phyloP scores from a whole-genome alignment of 805 yeast genomes.

The Helenozyma rhizophorensis region DNA sequence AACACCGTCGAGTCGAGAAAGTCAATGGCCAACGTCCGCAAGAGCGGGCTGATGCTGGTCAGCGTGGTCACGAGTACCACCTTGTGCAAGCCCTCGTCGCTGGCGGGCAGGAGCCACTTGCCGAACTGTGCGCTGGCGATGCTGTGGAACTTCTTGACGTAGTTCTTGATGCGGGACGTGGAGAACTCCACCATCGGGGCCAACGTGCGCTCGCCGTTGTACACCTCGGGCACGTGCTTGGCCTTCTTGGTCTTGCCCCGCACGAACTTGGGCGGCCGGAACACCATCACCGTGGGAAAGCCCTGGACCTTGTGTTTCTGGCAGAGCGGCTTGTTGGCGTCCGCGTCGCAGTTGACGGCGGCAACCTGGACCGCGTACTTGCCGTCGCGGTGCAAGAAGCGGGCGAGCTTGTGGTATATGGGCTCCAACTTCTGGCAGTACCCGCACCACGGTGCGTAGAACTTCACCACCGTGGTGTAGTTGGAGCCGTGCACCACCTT shows the following conservation, averaged over 20 bases:
- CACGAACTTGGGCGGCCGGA: slow-evolving; percentile 72
- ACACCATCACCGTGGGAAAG: slow-evolving; percentile 79
- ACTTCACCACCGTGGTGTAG: slow-evolving; percentile 78
- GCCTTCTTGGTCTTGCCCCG: slow-evolving; percentile 15
- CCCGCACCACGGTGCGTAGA: slow-evolving; percentile 98
- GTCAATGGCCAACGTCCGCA: slow-evolving; percentile 68
- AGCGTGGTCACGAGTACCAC: slow-evolving; percentile 53
- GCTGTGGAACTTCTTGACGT: slow-evolving; percentile 49
- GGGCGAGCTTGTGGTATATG: slow-evolving; percentile 61
- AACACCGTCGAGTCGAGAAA: slow-evolving; percentile 49
- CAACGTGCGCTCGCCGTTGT: slow-evolving; percentile 57
- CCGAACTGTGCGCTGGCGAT: slow-evolving; percentile 19
- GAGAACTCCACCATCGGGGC: slow-evolving; percentile 52
- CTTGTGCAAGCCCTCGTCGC: slow-evolving; percentile 29
- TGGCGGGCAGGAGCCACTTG: slow-evolving; percentile 22
- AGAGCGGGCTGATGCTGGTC: slow-evolving; percentile 47
- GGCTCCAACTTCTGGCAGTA: slow-evolving; percentile 75
- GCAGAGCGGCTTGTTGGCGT: slow-evolving; percentile 65
- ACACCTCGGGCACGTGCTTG: slow-evolving; percentile 51
- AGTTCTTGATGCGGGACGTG: slow-evolving; percentile 58
- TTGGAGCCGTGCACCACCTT: slow-evolving; percentile 64
- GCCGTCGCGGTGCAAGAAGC: slow-evolving; percentile 45
- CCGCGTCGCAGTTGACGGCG: slow-evolving; percentile 82
- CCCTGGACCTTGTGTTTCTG: slow-evolving; percentile 61
- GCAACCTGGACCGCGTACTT: slow-evolving; percentile 58